These are phyloP conservation scores for Chenopodium formosanum DNA, from an alignment of 148 eudicot species.

Conservation along the genomic window DNA sequence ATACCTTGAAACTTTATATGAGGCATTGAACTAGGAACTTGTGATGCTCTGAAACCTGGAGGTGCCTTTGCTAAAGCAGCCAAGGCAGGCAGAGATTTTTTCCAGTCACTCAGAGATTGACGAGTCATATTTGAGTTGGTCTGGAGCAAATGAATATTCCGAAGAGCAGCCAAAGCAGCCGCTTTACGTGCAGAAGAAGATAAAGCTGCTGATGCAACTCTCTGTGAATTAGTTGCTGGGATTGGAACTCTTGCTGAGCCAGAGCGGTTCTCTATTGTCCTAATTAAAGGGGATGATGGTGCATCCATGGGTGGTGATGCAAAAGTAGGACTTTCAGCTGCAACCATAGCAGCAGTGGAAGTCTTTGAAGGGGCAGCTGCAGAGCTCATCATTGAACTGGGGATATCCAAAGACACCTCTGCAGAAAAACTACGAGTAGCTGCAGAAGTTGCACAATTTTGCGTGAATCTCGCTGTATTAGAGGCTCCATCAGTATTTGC, in stretches of 20 bases:
- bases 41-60: slow-evolving; percentile 12
- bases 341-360: background rate
- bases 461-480: background rate
- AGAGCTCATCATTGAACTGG: background rate
- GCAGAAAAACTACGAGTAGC: background rate
- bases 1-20: slow-evolving; percentile 28
- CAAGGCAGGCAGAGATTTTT: background rate
- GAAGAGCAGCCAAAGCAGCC: background rate
- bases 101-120: slow-evolving; percentile 8
- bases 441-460: background rate
- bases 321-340: background rate
- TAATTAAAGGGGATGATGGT: slow-evolving; percentile 1
- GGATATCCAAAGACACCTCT: background rate
- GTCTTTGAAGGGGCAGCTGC: background rate
- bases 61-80: slow-evolving; percentile 11
- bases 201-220: background rate
- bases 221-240: background rate
- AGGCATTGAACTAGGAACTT: slow-evolving; percentile 3
- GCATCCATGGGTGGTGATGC: background rate
- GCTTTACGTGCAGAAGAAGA: background rate
- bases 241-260: background rate
- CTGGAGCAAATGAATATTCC: background rate
- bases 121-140: background rate
- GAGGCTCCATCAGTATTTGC: background rate
- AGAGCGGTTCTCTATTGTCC: background rate